Base-by-base conservation (phyloP, 805 yeast genomes). In the Barnettozyma siamensis region DNA sequence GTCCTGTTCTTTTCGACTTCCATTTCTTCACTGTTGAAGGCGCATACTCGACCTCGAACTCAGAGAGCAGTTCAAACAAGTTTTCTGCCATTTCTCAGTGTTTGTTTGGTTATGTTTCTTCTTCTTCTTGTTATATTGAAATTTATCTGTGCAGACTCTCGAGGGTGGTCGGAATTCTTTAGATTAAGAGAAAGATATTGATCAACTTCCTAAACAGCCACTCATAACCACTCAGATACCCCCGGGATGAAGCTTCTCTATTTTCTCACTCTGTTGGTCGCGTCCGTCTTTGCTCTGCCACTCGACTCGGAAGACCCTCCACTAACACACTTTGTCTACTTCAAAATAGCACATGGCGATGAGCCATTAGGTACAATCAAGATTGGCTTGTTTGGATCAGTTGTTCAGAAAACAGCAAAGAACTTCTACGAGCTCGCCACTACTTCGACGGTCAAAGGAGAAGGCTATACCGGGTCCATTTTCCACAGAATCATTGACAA, bases 1-100 rank as follows among this genome's bases (percentile, higher is more conserved):
- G 73, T 0, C 96, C 95, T 0, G 97, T 87, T 41, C 89, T 69
- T 17, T 64, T 53, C 0, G 97, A 88, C 32, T 71, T 66, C 88
- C 94, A 89, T 58, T 85, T 86, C 39, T 80, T 76, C 46, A 84
- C 70, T 26, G 59, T 53, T 0, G 83, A 75, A 1, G 93, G 89
- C 2, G 89, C 85, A 57, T 80, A 85, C n/a, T 79, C 85, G 33
- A 83, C 79, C 33, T 75, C 74, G 51, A 84, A 83, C 2, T 71
- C 62, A 1, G 74, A 59, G 32, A 73, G 59, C 28, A 71, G 60
- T 42, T 67, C 63, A 47, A 76, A 73, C 16, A 48, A 44, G 13
- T 30, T 37, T 17, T 16, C 37, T 7, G 33, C 19, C 44, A 41
- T 41, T 26, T 30, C 35, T 13, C 13, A 9, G 9, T 7, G 9